phyloP scores from a whole-genome alignment of 2,329 filamentous ascomycete species.

The Pseudopithomyces maydicus region DNA sequence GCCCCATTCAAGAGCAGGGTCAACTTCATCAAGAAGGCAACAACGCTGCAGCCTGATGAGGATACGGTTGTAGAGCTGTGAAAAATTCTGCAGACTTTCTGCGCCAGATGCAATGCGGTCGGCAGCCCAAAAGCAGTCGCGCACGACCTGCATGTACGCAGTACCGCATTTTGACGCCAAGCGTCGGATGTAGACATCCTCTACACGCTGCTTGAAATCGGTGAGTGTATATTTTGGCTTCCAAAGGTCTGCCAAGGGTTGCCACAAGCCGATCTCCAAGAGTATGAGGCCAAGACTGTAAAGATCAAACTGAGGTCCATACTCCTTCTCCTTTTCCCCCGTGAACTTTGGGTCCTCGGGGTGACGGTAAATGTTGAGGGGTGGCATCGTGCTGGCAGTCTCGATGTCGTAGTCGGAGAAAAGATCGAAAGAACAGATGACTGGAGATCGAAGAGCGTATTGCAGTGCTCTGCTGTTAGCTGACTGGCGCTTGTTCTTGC shows the following conservation, averaged over 20 bases:
- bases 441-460: constrained; percentile 68
- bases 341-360: constrained; percentile 57
- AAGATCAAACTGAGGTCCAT: constrained; percentile 61
- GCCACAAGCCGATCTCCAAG: constrained; percentile 78
- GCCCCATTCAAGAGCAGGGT: constrained; percentile 35
- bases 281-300: constrained; percentile 76
- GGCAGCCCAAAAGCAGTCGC: constrained; percentile 72
- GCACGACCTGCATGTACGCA: constrained; percentile 75
- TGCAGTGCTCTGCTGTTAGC: constrained; percentile 46
- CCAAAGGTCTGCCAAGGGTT: constrained; percentile 63
- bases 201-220: constrained; percentile 68
- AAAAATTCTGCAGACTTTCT: constrained; percentile 38
- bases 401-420: constrained; percentile 65
- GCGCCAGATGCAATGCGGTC: constrained; percentile 50
- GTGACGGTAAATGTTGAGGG: constrained; percentile 69
- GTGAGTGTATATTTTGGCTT: constrained; percentile 64
- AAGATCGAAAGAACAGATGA: constrained; percentile 75
- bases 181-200: constrained; percentile 67
- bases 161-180: constrained; percentile 72
- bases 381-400: constrained; percentile 43
- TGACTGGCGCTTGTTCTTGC: constrained; percentile 52
- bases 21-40: constrained; percentile 46
- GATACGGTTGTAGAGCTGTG: constrained; percentile 51
- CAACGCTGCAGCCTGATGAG: constrained; percentile 47
- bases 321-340: constrained; percentile 29